phyloP scores from a whole-genome alignment of 495 filamentous ascomycete genomes.

The Aspergillus incahuasiensis region DNA sequence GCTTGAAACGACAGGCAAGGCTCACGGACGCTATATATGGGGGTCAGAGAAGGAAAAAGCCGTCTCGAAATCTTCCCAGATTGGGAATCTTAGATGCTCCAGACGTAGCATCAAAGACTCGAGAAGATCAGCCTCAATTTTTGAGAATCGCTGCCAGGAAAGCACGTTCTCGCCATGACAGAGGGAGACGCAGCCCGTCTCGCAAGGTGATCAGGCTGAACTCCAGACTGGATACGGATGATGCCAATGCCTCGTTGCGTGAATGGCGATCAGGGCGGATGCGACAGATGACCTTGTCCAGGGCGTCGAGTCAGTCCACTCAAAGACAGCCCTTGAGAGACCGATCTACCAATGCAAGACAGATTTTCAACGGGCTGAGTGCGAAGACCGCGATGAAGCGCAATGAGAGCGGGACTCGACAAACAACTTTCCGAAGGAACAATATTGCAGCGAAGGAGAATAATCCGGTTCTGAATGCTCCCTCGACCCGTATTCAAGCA shows the following conservation, averaged over 20 bases:
- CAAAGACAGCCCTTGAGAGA: constrained; percentile 20
- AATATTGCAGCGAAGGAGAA: neutral
- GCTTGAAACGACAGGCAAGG: constrained; percentile 29
- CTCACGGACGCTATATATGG: constrained; percentile 32
- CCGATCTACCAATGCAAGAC: constrained; percentile 18
- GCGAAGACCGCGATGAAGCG: constrained; percentile 7
- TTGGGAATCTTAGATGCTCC: constrained; percentile 72
- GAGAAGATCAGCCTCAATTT: constrained; percentile 57
- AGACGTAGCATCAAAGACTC: constrained; percentile 30
- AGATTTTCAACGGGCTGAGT: constrained; percentile 1
- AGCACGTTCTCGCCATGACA: constrained; percentile 55
- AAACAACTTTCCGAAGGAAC: neutral
- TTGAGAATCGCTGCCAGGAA: constrained; percentile 71
- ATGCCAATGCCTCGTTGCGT: constrained; percentile 61
- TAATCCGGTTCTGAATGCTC: neutral
- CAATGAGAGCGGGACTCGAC: neutral
- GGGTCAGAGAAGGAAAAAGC: constrained; percentile 24
- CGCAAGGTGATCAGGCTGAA: constrained; percentile 69
- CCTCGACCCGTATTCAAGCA: neutral
- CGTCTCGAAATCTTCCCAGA: constrained; percentile 35
- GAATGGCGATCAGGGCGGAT: constrained; percentile 76
- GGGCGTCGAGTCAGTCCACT: constrained; percentile 19
- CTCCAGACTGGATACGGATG: constrained; percentile 67
- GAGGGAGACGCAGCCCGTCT: constrained; percentile 70
- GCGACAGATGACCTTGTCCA: constrained; percentile 34